Evolutionary conservation across 1,139 yeast species (phyloP), one percentile per base, ranked within the genome.

Genomic region (Torulaspora pretoriensis): DNA sequence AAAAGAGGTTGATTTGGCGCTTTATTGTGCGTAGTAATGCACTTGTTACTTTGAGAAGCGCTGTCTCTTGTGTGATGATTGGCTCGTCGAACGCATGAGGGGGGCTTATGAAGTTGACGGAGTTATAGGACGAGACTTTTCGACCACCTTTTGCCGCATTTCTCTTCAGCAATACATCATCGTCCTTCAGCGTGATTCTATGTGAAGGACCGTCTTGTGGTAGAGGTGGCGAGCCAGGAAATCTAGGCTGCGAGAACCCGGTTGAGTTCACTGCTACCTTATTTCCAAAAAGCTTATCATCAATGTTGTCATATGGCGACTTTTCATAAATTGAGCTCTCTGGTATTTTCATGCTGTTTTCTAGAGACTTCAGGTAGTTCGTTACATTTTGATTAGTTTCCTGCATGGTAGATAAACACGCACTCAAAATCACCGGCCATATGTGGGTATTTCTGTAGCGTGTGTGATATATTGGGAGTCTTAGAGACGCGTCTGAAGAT

Each of bases 361-460:
- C 60, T 33, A 61, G 34, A 4, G 53, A 44, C n/a, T 49, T 47
- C 42, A 62, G 44, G 43, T 60, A 64, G 13, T 46, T 45, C 6
- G 54, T 47, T 6, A 63, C 61, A n/a, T 45, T 45, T 14, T 48
- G 51, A 39, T 67, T 57, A 24, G 65, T 46, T 43, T 50, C 56
- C 50, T 66, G 52, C 44, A 83, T 74, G 3, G 79, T 74, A 46
- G 72, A 64, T 8, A 79, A 65, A 56, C 88, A 80, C 55, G 82
- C 87, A 45, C 74, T 77, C 36, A 81, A 64, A 3, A 83, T 72
- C 4, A 75, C 70, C 0, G 76, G 69, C 89, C 89, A 83, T 4
- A 73, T 59, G 48, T 68, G 70, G 1, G 73, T 71, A 47, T 69
- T 69, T 50, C 69, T 72, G 33, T 73, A 68, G 46, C 73, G 71